Conservation (phyloP, 2,329 filamentous ascomycete species). For the Arthrobotrys sphaeroides region DNA sequence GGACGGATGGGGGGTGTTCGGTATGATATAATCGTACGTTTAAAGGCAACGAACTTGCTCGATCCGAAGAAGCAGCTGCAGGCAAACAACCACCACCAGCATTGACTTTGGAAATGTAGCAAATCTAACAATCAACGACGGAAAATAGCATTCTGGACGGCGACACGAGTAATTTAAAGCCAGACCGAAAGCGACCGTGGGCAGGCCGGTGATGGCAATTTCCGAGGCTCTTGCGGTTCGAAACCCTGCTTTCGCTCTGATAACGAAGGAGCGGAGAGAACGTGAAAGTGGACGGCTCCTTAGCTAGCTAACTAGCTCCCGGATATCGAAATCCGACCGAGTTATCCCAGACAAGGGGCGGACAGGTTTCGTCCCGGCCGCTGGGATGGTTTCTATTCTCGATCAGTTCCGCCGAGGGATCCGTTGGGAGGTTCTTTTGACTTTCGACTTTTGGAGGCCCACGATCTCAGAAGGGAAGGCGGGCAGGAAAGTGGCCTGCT, state of each 20-base stretch:
- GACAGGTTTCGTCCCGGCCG: conserved; percentile 32
- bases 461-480: conserved; percentile 53
- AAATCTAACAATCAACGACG: background rate
- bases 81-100: background rate
- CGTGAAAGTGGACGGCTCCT: conserved; percentile 24
- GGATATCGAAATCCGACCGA: conserved; percentile 48
- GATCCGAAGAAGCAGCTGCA: background rate
- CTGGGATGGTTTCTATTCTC: conserved; percentile 33
- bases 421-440: conserved; percentile 38
- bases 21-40: background rate
- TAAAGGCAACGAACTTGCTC: background rate
- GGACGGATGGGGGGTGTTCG: background rate
- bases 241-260: conserved; percentile 18
- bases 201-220: conserved; percentile 29
- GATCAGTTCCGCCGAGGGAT: background rate
- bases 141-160: conserved; percentile 20
- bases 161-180: conserved; percentile 40
- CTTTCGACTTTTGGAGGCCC: conserved; percentile 32
- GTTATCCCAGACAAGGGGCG: conserved; percentile 25
- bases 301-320: conserved; percentile 19
- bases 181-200: background rate
- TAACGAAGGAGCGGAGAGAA: conserved; percentile 16
- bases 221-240: conserved; percentile 45
- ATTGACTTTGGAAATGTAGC: background rate
- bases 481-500: conserved; percentile 27